Evolutionary conservation across 1,284 basidiomycete species (phyloP), one percentile per base, ranked within the genome.

Genomic region (Volvariella volvacea): DNA sequence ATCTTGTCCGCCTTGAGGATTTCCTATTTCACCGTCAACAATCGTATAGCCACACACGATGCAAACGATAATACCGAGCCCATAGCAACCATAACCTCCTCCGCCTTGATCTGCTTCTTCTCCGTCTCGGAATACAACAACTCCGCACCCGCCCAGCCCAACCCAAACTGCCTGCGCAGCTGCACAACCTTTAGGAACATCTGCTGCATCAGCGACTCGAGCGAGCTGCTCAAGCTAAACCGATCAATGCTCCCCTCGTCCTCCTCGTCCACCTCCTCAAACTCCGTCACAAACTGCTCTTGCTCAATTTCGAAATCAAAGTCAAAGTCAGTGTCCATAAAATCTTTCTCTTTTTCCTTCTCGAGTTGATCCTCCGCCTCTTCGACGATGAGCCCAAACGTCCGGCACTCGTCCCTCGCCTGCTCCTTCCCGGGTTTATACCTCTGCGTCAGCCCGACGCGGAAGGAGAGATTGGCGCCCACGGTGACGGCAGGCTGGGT

Each of bases 131-230:
- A 58, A 28, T 67, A 57, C 22, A 83, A 61, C n/a, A 67, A 45
- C 50, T 83, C 80, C 3, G 80, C 80, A 9, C 75, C 78, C 6
- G 78, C 76, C 80, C 80, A 83, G 25, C 77, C 77, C 3, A 83
- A 58, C 1, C 62, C 61, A 50, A 76, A 78, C 51, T 64, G 63
- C 31, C 69, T 52, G 41, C 80, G 62, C 4, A 78, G 53, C 45
- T 71, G 70, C 8, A 82, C 58, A n/a, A 81, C 52, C 36, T 65
- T 69, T 31, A 79, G 51, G 43, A 83, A 70, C 4, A 67, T 61
- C 38, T 73, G 64, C 43, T 82, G 71, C 48, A 83, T 60, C 32
- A 82, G 55, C 3, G 70, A 66, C 55, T 83, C 79, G 4, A 83
- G 55, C 2, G 79, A 76, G 41, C 65, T 66, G 55, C 75, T 80